Percentiles rank a stretch among this genome's conserved stretches.
Evolutionary conservation across 2,329 filamentous ascomycete species (phyloP).

Genomic region (Verticillium zaregamsianum): DNA sequence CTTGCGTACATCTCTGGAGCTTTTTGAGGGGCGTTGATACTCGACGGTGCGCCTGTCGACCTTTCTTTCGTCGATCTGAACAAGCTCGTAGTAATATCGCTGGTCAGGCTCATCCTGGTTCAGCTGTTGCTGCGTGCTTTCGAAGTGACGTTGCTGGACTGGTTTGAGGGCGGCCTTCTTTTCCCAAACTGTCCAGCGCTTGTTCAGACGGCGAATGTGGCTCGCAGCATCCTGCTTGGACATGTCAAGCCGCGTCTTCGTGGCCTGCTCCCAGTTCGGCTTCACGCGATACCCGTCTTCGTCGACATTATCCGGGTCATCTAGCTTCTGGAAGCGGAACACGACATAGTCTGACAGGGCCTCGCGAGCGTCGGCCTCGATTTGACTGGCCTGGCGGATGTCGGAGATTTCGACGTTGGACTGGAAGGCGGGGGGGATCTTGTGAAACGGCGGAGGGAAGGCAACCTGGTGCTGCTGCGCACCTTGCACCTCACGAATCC

Average conservation of each 20-base stretch:
- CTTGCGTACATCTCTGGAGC: conserved; percentile 3
- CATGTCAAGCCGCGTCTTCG: conserved; percentile 28
- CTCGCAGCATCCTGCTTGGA: conserved; percentile 30
- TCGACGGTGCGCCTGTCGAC: conserved; percentile 15
- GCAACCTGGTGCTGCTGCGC: not conserved
- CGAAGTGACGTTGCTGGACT: conserved; percentile 37
- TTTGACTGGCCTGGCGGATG: conserved; percentile 29
- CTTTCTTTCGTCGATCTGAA: conserved; percentile 37
- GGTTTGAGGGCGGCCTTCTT: conserved; percentile 33
- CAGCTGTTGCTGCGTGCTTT: conserved; percentile 30
- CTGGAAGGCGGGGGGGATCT: not conserved
- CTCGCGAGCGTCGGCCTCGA: conserved; percentile 32
- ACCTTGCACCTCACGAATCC: not conserved
- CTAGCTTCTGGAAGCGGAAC: conserved; percentile 36
- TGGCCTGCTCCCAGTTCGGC: conserved; percentile 36
- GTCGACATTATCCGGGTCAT: conserved; percentile 26
- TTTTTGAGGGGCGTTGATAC: conserved; percentile 2
- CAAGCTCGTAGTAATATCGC: conserved; percentile 35
- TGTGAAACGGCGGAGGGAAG: not conserved
- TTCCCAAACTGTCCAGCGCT: conserved; percentile 24
- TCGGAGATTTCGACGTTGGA: conserved; percentile 25
- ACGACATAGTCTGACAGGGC: conserved; percentile 34
- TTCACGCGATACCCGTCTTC: conserved; percentile 26
- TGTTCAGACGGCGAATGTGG: conserved; percentile 33
- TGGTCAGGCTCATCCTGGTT: conserved; percentile 27